A percentile compares a stretch with the other conserved stretches of the same genome.
These are phyloP conservation scores for Saksenaea vasiformis DNA, from an alignment of 371 early-diverging fungal species.

Conservation along the genomic window DNA sequence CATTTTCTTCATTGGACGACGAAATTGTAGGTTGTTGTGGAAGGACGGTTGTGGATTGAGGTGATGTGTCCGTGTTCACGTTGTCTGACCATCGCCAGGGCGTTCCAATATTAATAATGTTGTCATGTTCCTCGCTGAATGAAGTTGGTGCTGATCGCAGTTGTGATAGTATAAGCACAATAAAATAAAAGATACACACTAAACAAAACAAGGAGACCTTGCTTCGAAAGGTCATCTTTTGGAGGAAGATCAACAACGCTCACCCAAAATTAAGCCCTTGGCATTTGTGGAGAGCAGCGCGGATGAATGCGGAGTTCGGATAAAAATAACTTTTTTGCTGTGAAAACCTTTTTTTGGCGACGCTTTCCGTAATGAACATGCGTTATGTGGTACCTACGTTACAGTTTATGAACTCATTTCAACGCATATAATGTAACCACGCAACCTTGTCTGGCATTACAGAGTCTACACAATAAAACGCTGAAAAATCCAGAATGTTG, in stretches of 20 bases:
- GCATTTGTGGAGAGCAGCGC: conserved; percentile 3
- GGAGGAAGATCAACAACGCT: neutral
- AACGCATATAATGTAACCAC: too few relatives aligned
- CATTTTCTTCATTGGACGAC: neutral
- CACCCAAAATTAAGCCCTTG: neutral
- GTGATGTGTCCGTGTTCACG: neutral
- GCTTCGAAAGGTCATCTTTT: conserved; percentile 25
- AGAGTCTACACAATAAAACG: too few relatives aligned
- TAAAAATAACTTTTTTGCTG: neutral
- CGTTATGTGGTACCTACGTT: too few relatives aligned
- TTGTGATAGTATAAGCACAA: conserved; percentile 13
- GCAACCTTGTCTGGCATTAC: too few relatives aligned
- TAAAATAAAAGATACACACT: conserved; percentile 20
- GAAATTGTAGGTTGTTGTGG: neutral
- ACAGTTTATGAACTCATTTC: too few relatives aligned
- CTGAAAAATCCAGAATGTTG: too few relatives aligned
- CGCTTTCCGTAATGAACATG: too few relatives aligned
- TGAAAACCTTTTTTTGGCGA: too few relatives aligned
- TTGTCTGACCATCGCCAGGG: conserved; percentile 16
- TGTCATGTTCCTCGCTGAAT: conserved; percentile 10
- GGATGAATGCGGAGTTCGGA: conserved; percentile 1
- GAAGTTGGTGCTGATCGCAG: conserved; percentile 4
- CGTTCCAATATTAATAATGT: conserved; percentile 3
- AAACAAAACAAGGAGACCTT: conserved; percentile 22
- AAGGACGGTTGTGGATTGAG: neutral